Evolutionary conservation across 2,329 filamentous ascomycete species (phyloP).

Genomic region (Tolypocladium amazonense): DNA sequence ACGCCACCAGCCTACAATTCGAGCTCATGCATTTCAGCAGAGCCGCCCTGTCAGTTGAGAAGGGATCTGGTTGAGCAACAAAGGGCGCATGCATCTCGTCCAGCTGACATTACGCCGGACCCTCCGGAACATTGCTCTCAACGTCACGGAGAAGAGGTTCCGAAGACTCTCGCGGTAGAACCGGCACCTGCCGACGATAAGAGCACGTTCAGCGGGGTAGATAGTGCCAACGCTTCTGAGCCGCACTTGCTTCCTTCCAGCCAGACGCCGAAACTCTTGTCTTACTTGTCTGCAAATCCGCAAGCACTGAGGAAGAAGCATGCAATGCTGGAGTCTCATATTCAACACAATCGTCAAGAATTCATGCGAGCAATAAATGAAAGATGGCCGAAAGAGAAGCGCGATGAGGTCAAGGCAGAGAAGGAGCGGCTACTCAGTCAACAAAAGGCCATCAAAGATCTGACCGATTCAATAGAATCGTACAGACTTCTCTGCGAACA

Average conservation of each 20-base stretch:
- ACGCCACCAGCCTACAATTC: conserved; percentile 19
- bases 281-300: conserved; percentile 18
- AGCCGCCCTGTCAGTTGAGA: background rate
- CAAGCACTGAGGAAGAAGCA: conserved; percentile 23
- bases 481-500: conserved; percentile 31
- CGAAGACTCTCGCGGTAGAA: background rate
- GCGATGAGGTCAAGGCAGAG: conserved; percentile 35
- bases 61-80: too few species aligned
- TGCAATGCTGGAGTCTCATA: conserved; percentile 26
- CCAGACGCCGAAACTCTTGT: conserved; percentile 17
- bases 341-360: conserved; percentile 36
- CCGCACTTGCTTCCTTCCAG: conserved; percentile 7
- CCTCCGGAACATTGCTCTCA: background rate
- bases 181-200: background rate
- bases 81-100: too few species aligned
- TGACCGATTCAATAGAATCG: conserved; percentile 29
- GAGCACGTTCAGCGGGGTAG: background rate
- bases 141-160: background rate
- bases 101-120: background rate
- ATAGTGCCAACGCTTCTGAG: background rate
- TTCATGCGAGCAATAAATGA: conserved; percentile 37
- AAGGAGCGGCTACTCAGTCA: conserved; percentile 37
- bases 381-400: conserved; percentile 32
- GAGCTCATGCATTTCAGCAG: background rate
- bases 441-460: conserved; percentile 29